Evolutionary conservation across 2,329 filamentous ascomycete genomes (phyloP).

Genomic region (Rosellinia necatrix): DNA sequence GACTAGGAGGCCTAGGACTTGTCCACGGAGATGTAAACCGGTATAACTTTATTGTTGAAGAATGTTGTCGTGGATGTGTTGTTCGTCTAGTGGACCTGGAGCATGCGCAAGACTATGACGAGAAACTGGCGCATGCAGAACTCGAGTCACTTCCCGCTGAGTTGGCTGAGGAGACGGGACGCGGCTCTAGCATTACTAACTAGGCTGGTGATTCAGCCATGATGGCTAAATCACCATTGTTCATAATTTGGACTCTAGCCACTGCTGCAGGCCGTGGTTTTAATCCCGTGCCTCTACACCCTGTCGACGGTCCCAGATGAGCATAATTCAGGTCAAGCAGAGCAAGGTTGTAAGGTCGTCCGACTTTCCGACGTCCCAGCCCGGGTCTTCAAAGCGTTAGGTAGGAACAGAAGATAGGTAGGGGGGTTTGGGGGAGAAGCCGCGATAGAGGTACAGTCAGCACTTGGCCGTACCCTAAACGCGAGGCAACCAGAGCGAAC

Average conservation of each 20-base stretch:
- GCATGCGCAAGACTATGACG: constrained; percentile 25
- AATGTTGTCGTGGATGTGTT: constrained; percentile 17
- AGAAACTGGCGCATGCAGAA: constrained; percentile 20
- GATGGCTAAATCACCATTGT: constrained; percentile 6
- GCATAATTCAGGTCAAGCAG: constrained; percentile 14
- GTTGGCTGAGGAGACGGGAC: constrained; percentile 24
- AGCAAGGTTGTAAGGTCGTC: constrained; percentile 5
- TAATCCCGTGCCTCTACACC: constrained; percentile 15
- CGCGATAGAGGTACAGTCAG: too few relatives aligned
- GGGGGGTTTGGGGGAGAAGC: too few relatives aligned
- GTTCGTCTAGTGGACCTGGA: constrained; percentile 26
- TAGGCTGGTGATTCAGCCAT: constrained; percentile 7
- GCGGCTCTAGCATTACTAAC: constrained; percentile 21
- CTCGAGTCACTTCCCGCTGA: constrained; percentile 20
- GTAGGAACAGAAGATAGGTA: too few relatives aligned
- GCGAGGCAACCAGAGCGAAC: too few relatives aligned
- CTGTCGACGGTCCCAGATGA: constrained; percentile 5
- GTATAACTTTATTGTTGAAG: constrained; percentile 26
- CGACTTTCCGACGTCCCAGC: constrained; percentile 10
- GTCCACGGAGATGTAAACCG: constrained; percentile 27
- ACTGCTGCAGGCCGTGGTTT: constrained; percentile 15
- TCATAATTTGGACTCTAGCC: constrained; percentile 12
- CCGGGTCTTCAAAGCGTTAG: constrained; percentile 10
- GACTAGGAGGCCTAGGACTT: constrained; percentile 17
- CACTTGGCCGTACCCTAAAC: too few relatives aligned